Conservation (phyloP, 306 rosid species). For the Dryas alaskensis region DNA sequence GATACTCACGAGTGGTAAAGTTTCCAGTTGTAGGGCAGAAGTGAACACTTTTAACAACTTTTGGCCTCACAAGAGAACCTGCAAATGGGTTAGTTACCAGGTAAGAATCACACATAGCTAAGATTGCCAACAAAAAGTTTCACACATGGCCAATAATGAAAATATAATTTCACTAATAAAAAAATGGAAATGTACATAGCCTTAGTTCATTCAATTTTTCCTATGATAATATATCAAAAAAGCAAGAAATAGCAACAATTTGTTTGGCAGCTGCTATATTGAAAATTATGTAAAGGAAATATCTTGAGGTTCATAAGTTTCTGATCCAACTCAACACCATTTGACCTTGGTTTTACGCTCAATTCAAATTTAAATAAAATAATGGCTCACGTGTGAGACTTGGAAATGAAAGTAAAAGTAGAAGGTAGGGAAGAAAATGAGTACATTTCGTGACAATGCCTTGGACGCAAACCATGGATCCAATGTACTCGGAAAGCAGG, state of each 20-base stretch:
- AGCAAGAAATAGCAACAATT: too few relatives aligned
- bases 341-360: neutral
- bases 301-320: neutral
- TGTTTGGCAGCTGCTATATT: too few relatives aligned
- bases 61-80: slow-evolving; percentile 98
- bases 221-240: too few relatives aligned
- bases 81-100: slow-evolving; percentile 20
- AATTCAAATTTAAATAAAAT: neutral
- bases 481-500: slow-evolving; percentile 80
- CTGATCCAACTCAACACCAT: neutral
- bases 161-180: too few relatives aligned
- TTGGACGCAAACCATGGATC: slow-evolving; percentile 93
- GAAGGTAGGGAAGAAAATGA: neutral
- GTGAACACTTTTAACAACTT: slow-evolving; percentile 96
- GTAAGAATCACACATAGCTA: slow-evolving; percentile 22
- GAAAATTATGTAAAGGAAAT: neutral
- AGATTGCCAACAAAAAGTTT: neutral
- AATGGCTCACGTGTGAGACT: neutral
- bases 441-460: slow-evolving; percentile 96
- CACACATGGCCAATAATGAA: too few relatives aligned
- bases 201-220: too few relatives aligned
- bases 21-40: slow-evolving; percentile 77
- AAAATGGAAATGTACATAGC: too few relatives aligned
- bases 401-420: neutral
- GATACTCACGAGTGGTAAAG: slow-evolving; percentile 80